Evolutionary conservation across 257 asterid species (phyloP), one percentile per base, ranked within the genome.

Genomic region (Orobanche coerulescens): DNA sequence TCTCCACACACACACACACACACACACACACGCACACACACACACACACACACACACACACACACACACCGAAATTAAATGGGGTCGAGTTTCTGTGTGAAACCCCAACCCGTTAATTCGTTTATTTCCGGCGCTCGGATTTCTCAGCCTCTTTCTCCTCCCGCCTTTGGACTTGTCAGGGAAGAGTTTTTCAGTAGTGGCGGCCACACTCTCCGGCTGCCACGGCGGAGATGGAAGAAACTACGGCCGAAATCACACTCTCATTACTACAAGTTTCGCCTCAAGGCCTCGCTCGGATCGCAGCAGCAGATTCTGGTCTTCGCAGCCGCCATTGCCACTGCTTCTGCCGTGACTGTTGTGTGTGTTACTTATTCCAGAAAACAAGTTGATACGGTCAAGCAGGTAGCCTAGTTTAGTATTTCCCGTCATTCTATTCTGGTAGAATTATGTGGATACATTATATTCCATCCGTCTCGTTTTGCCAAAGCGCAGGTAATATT

Each of bases 231-330:
- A 68, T 68, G 77, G 47, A 77, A 64, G 74, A 82, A 69, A 44
- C 14, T 55, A 20, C 81, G 90, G 33, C 69, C 69, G 63, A 79
- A 76, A 22, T 68, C 80, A 23, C 79, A 76, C 56, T 15, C 72
- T 4, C 63, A 68, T 37, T 58, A 70, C 59, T 58, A 64, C 22
- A 72, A 73, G 36, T 66, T 76, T 30, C 46, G 75, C 34, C 46
- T 76, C 50, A 77, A 62, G 71, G 97, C 95, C 16, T 80, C 95
- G 67, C 78, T 87, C 1, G 90, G 83, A 25, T 82, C 92, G 64
- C 96, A 85, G 54, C 96, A 85, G 54, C 66, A 81, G 13, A 55
- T 68, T 52, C 23, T 71, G 22, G 78, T 69, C 11, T 61, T 77
- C 26, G 78, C 76, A 12, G 88, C 87, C 9, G 80, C 86, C 2